These are phyloP conservation scores for Aspergillus arachidicola DNA, from an alignment of 2,329 filamentous ascomycete species.

Conservation along the genomic window DNA sequence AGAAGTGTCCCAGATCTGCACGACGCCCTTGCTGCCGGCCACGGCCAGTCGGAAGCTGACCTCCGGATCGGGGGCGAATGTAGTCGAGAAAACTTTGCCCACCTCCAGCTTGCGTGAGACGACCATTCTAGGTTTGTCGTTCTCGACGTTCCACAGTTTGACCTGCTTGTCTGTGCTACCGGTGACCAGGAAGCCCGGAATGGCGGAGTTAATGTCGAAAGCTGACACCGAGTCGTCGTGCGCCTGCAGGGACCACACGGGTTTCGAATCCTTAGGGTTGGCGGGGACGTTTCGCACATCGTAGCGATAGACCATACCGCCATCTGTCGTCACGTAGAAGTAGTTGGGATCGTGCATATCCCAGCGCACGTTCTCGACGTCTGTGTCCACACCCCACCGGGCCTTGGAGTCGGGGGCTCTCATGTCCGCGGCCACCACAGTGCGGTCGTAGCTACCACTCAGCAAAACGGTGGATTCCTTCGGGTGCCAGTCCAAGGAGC, in stretches of 20 bases:
- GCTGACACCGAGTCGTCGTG: constrained; percentile 90
- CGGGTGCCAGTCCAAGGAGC: constrained; percentile 91
- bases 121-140: constrained; percentile 83
- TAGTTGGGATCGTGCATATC: constrained; percentile 89
- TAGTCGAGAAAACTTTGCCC: constrained; percentile 89
- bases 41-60: constrained; percentile 92
- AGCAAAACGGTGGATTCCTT: constrained; percentile 84
- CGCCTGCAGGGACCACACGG: constrained; percentile 92
- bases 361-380: constrained; percentile 92
- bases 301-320: constrained; percentile 87
- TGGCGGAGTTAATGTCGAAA: constrained; percentile 86
- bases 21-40: constrained; percentile 87
- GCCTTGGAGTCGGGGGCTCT: constrained; percentile 82
- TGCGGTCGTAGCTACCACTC: constrained; percentile 93
- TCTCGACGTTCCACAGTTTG: constrained; percentile 91
- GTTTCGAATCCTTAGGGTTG: constrained; percentile 73
- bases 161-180: constrained; percentile 93
- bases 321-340: constrained; percentile 95
- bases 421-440: constrained; percentile 94
- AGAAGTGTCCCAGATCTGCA: constrained; percentile 95
- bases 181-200: constrained; percentile 91
- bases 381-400: constrained; percentile 91
- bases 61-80: constrained; percentile 85
- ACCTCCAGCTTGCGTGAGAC: constrained; percentile 90
- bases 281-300: constrained; percentile 78